Evolutionary conservation across 192 early-diverging fungal species (phyloP), one percentile per base, ranked within the genome.

Genomic region (Umbelopsis vinacea): DNA sequence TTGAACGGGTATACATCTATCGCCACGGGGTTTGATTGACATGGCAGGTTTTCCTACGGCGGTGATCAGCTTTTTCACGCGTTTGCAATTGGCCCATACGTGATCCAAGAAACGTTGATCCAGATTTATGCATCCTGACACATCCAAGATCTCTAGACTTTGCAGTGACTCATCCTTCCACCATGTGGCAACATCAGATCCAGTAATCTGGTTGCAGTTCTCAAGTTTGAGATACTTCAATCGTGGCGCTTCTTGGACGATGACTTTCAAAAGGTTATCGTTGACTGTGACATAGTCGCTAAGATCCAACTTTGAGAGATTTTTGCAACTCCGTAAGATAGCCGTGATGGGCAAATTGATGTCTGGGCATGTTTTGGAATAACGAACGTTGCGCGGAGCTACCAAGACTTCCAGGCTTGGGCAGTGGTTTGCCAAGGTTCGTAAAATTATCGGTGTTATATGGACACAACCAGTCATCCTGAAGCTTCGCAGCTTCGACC

Each of bases 361-460:
- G 14, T 63, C 57, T 35, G 57, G 57, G 33, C 57, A 63, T 0
- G 57, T 37, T 63, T 63, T 63, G 12, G 57, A 63, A 63, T 63
- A 63, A 8, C 57, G 57, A 29, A 63, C 15, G n/a, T 63, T 63
- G 5, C 57, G 23, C 9, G 57, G 57, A 11, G n/a, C 57, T 6
- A 63, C 7, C 26, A 63, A 26, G 6, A 37, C 57, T 63, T 63
- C 57, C 29, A 63, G 33, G 26, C 19, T 35, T n/a, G 57, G 57
- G 14, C 57, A 63, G 35, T 63, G 26, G 12, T 22, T 4, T 29
- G 57, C 57, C 33, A 63, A 17, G 26, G 57, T n/a, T 1, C 12
- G 33, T 14, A 63, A 63, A 6, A 63, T 35, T 12, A 63, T 7
- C 17, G 57, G 57, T 6, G 57, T 63, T 3, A n/a, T 63, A 38